Evolutionary conservation across 2,329 filamentous ascomycete species (phyloP).

Genomic region (Xylariaceae sp.): DNA sequence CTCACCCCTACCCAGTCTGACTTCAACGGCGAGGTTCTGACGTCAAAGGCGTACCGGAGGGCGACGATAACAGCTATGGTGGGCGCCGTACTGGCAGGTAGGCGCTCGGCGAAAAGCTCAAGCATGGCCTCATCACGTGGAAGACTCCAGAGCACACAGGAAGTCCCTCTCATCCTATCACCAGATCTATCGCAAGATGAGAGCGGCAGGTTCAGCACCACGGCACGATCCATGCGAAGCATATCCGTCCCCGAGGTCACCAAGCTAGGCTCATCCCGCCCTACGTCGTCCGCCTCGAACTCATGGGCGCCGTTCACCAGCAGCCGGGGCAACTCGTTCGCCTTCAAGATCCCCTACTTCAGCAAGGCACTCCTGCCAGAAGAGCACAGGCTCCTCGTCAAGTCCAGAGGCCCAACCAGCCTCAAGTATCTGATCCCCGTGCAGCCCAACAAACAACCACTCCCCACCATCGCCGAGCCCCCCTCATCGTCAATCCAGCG

Average conservation of each 20-base stretch:
- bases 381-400: too few relatives aligned
- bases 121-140: neutral
- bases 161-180: neutral
- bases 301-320: too few relatives aligned
- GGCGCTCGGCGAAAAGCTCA: neutral
- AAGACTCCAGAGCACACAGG: neutral
- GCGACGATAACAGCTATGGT: neutral
- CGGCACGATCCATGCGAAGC: too few relatives aligned
- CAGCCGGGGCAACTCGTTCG: too few relatives aligned
- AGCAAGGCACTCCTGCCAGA: too few relatives aligned
- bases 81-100: neutral
- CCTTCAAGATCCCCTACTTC: too few relatives aligned
- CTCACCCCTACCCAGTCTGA: neutral
- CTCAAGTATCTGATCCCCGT: neutral
- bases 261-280: too few relatives aligned
- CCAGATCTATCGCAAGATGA: neutral
- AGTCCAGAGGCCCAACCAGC: too few relatives aligned
- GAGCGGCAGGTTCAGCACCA: too few relatives aligned
- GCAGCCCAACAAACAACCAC: neutral
- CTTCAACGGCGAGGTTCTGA: constrained; percentile 1
- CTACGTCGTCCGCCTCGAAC: too few relatives aligned
- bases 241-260: too few relatives aligned
- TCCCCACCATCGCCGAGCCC: neutral
- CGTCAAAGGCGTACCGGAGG: neutral
- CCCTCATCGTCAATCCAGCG: too few relatives aligned